Base-by-base conservation (phyloP, 257 asterid species). In the Apocynum venetum region DNA sequence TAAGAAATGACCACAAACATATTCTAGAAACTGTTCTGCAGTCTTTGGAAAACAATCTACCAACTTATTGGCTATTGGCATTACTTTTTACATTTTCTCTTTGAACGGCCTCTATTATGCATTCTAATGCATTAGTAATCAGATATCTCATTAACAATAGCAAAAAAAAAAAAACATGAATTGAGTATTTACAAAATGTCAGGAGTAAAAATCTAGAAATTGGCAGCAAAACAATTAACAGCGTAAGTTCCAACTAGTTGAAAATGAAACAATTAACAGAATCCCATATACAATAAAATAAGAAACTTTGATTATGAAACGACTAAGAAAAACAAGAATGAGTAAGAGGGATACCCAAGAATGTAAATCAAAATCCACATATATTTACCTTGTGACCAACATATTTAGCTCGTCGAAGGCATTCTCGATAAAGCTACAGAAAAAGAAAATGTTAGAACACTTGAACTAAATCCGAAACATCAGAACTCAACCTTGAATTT, bases 351-450 rank as follows among this genome's bases (percentile, higher is more conserved):
- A 63, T 63, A 36, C 68, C 8, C 44, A 63, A 31, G 20, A 63
- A 63, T 2, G 12, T 11, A 7, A 63, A 63, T 31, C 44, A 36
- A 63, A 35, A 63, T 0, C 40, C 19, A 44, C 0, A 63, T 6
- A 13, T 9, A 1, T 19, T 76, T 86, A 92, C 97, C 98, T 91
- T 90, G 44, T 86, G 86, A 72, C 98, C 99, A 71, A 93, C 87
- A 76, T 85, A 95, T 78, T 93, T 95, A 73, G 97, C 99, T 78
- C 99, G 91, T 64, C 97, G 85, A 78, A 95, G 87, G 86, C 98
- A 95, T 83, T 93, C 98, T 0, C 96, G 94, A 76, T 91, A 95
- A 65, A 95, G 96, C 98, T 92, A 87, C 87, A 88, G 79, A 80
- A 36, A 69, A 60, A 79, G 76, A 57, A 73, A 15, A 71, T 20